A percentile compares a stretch with the other conserved stretches of the same genome.
Evolutionary conservation across 306 rosid species (phyloP).

Genomic region (Comarum palustre): DNA sequence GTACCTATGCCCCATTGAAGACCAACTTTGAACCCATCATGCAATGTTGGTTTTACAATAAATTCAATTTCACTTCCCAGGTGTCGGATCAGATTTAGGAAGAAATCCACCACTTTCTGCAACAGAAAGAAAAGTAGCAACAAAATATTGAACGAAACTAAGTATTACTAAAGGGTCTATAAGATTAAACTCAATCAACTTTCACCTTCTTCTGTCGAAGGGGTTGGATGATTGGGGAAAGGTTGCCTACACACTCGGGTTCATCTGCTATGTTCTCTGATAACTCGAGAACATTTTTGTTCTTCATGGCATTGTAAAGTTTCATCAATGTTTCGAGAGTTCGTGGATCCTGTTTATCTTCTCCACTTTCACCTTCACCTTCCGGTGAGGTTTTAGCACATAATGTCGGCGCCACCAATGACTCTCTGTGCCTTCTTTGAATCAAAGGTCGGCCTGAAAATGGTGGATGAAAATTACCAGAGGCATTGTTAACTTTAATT

Average conservation of each 20-base stretch:
- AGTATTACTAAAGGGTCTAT: background rate
- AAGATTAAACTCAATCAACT: background rate
- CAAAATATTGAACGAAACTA: background rate
- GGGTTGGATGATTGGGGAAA: constrained; percentile 38
- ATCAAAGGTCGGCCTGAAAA: constrained; percentile 16
- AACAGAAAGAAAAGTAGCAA: constrained; percentile 8
- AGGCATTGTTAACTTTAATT: constrained; percentile 20
- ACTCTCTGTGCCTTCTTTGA: constrained; percentile 21
- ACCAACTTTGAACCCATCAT: constrained; percentile 59
- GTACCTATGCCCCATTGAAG: constrained; percentile 69
- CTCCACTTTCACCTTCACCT: background rate
- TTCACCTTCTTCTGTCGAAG: constrained; percentile 51
- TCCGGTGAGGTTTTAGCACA: constrained; percentile 39
- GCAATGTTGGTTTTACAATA: constrained; percentile 45
- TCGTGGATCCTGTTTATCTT: constrained; percentile 23
- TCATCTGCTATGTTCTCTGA: constrained; percentile 49
- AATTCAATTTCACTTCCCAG: constrained; percentile 42
- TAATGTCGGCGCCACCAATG: constrained; percentile 22
- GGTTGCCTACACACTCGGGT: constrained; percentile 39
- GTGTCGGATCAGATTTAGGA: constrained; percentile 31
- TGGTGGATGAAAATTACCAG: constrained; percentile 17
- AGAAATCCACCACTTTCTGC: constrained; percentile 61
- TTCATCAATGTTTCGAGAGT: constrained; percentile 44
- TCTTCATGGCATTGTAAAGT: constrained; percentile 45
- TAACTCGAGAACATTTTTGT: constrained; percentile 35